These are phyloP conservation scores for Yarrowia bubula DNA, from an alignment of 805 yeast species.

Conservation along the genomic window DNA sequence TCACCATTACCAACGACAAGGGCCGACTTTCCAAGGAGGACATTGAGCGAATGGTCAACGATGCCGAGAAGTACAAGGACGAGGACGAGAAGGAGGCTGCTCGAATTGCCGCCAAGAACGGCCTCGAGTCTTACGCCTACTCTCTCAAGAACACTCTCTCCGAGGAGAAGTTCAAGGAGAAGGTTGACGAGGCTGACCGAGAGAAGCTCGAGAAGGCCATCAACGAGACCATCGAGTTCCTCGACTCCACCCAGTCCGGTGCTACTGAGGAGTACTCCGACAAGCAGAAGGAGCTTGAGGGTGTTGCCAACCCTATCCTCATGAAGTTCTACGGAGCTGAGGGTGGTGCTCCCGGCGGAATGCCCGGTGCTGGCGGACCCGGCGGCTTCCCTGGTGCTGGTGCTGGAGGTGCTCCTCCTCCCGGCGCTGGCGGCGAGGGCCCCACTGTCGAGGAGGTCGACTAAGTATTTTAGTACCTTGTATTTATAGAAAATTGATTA, in stretches of 20 bases:
- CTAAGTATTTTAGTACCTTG: conserved; percentile 28
- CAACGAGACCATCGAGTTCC: conserved; percentile 85
- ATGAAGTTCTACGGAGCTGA: conserved; percentile 89
- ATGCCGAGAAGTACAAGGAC: conserved; percentile 96
- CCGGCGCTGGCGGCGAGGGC: conserved; percentile 49
- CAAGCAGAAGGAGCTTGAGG: conserved; percentile 94
- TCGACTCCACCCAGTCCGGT: conserved; percentile 91
- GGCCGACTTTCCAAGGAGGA: conserved; percentile 98
- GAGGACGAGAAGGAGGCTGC: conserved; percentile 94
- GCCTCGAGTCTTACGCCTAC: conserved; percentile 92
- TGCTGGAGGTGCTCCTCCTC: conserved; percentile 62
- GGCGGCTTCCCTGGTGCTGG: conserved; percentile 57
- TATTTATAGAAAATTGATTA: conserved; percentile 24
- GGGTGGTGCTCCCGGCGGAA: conserved; percentile 79
- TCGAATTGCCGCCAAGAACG: conserved; percentile 92
- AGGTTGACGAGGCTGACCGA: conserved; percentile 64
- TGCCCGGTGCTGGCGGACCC: conserved; percentile 63
- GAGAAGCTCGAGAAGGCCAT: conserved; percentile 73
- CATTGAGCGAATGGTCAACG: conserved; percentile 95
- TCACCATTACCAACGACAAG: conserved; percentile 97
- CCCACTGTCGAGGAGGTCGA: conserved; percentile 58
- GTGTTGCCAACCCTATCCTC: conserved; percentile 93
- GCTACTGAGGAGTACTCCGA: conserved; percentile 87
- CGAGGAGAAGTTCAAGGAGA: conserved; percentile 77
- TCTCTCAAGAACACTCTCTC: conserved; percentile 79